These are phyloP conservation scores for Angomonas ambiguus DNA, from an alignment of 208 protist genomes.

Conservation along the genomic window DNA sequence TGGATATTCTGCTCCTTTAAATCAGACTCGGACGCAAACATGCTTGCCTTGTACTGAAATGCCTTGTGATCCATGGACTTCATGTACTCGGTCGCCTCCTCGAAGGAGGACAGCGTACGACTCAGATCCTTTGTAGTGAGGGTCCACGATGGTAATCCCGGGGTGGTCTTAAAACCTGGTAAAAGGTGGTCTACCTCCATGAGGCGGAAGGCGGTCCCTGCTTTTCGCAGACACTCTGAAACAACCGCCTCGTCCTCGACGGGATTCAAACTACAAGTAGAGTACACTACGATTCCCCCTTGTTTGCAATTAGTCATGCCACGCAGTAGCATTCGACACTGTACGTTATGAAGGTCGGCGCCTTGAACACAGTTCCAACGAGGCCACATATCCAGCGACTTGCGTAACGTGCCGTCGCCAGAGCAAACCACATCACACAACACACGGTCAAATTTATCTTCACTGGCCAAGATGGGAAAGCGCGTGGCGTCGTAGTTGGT, in stretches of 20 bases:
- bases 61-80: slow-evolving; percentile 19
- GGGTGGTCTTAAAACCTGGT: slow-evolving; percentile 58
- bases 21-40: slow-evolving; percentile 57
- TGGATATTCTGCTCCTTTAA: slow-evolving; percentile 72
- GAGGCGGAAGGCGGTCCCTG: slow-evolving; percentile 64
- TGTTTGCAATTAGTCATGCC: slow-evolving; percentile 75
- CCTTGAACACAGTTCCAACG: slow-evolving; percentile 86
- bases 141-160: slow-evolving; percentile 79
- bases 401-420: slow-evolving; percentile 94
- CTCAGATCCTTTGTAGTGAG: slow-evolving; percentile 68
- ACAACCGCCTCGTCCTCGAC: slow-evolving; percentile 95
- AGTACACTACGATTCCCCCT: slow-evolving; percentile 93
- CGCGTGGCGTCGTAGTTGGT: slow-evolving; percentile 84
- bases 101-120: slow-evolving; percentile 38
- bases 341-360: slow-evolving; percentile 77
- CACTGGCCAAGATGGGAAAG: slow-evolving; percentile 61
- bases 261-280: slow-evolving; percentile 94
- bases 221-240: slow-evolving; percentile 62
- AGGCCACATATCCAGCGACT: slow-evolving; percentile 90
- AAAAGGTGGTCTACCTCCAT: slow-evolving; percentile 78
- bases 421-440: slow-evolving; percentile 95
- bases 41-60: slow-evolving; percentile 70
- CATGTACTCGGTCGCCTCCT: slow-evolving; percentile 53
- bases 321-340: slow-evolving; percentile 74
- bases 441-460: slow-evolving; percentile 85